Conservation (phyloP, 2,329 filamentous ascomycete species). For the Pezicula rhizophila region DNA sequence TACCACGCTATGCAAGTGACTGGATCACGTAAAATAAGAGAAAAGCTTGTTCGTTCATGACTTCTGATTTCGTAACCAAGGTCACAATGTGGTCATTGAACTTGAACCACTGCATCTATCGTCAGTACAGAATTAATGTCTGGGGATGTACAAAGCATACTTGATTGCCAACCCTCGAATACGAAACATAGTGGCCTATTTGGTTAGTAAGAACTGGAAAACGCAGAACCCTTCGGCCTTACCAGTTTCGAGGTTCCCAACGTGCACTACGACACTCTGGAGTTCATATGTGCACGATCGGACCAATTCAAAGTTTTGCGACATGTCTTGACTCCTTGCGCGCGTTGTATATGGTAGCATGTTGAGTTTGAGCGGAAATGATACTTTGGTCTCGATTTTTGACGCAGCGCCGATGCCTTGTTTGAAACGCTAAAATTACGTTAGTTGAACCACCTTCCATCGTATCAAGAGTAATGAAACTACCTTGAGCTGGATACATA, state of each 20-base stretch:
- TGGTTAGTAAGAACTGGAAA: slow-evolving; percentile 8
- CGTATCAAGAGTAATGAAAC: slow-evolving; percentile 11
- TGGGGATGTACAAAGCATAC: slow-evolving; percentile 28
- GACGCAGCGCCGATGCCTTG: slow-evolving; percentile 68
- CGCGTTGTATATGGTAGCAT: slow-evolving; percentile 84
- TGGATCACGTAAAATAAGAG: slow-evolving; percentile 80
- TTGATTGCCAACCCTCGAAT: slow-evolving; percentile 73
- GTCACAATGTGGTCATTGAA: slow-evolving; percentile 96
- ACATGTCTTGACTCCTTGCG: slow-evolving; percentile 44
- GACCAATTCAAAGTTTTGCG: slow-evolving; percentile 48
- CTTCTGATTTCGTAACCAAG: slow-evolving; percentile 74
- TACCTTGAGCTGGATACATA: slow-evolving; percentile 91
- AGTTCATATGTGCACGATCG: slow-evolving; percentile 77
- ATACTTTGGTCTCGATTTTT: slow-evolving; percentile 82
- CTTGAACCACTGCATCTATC: slow-evolving; percentile 68
- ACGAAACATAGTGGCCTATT: slow-evolving; percentile 79
- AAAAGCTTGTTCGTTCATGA: slow-evolving; percentile 81
- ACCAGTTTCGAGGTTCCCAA: slow-evolving; percentile 83
- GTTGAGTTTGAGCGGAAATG: slow-evolving; percentile 81
- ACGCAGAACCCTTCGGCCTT: slow-evolving; percentile 6
- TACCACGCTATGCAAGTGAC: slow-evolving; percentile 42
- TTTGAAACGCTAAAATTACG: slow-evolving; percentile 55
- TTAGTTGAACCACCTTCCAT: slow-evolving; percentile 28
- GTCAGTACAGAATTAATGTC: background rate
- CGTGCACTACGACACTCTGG: slow-evolving; percentile 84